phyloP scores from a whole-genome alignment of 495 filamentous ascomycete genomes.

The Daldinia bambusicola region DNA sequence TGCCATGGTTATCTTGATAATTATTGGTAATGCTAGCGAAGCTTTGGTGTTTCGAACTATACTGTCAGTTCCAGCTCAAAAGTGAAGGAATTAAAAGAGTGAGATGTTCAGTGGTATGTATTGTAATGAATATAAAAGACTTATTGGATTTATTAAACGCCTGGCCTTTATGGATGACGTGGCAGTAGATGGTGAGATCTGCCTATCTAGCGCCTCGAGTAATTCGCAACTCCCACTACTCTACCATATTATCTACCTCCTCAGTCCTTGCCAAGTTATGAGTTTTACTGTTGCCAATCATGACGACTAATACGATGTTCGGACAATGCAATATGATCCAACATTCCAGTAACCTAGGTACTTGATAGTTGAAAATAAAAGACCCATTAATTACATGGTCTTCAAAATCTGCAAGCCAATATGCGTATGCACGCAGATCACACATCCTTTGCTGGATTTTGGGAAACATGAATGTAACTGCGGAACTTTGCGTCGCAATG shows the following conservation, averaged over 20 bases:
- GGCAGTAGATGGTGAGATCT: background rate
- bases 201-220: background rate
- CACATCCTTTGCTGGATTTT: background rate
- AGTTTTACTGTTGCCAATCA: background rate
- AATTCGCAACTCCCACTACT: background rate
- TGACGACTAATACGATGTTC: background rate
- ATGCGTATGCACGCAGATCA: background rate
- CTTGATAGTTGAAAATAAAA: background rate
- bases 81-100: background rate
- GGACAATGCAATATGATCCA: background rate
- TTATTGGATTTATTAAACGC: background rate
- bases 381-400: background rate
- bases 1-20: background rate
- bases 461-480: background rate
- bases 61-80: background rate
- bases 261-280: background rate
- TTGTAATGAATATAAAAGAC: background rate
- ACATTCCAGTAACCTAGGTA: background rate
- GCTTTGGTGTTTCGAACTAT: background rate
- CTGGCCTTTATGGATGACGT: background rate
- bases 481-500: background rate
- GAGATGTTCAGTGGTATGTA: background rate
- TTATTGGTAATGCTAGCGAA: too few relatives aligned
- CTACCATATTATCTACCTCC: background rate
- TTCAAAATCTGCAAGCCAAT: background rate